Base-by-base conservation (phyloP, 2,329 filamentous ascomycete genomes). In the Passalora sequoiae region DNA sequence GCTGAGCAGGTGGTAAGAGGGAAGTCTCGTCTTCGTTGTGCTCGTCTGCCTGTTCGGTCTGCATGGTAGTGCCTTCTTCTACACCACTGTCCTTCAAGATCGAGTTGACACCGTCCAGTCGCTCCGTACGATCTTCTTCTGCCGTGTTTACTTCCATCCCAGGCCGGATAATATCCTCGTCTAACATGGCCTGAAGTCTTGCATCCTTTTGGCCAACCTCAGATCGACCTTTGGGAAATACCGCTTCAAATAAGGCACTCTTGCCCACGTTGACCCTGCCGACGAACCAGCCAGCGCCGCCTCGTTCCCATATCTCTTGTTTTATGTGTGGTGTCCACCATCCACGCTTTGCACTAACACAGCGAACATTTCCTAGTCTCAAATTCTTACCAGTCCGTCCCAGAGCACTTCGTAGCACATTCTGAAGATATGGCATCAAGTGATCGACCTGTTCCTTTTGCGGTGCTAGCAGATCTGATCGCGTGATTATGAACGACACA, bases 201-300 rank as follows among this genome's bases (percentile, higher is more conserved):
- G 10, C 17, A n/a, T 20, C 20, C 6, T 24, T 35, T 7, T 39
- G 28, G 16, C 27, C 10, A 21, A 9, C 28, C 29, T 31, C n/a
- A 17, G 60, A 69, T 55, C 58, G 65, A 40, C 58, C 72, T 85
- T 91, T 83, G 3, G 94, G 91, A 58, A 89, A 95, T 6, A 96
- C 80, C 4, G 81, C 78, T 55, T 92, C 83, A 48, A 97, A 94
- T 2, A 98, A 76, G 60, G 84, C 84, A 57, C 91, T 97, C 68
- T 98, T 98, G 17, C 92, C 94, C 2, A 97, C 94, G 60, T 98
- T 98, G 50, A 89, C 88, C 66, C 95, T 97, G n/a, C 92, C 92
- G 2, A 98, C 85, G 73, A 98, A 83, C 91, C 92, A 98, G 12
- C 86, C 83, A 12, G 83, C 92, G 4, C 91, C 91, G 3, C 88